Evolutionary conservation across 305 asterid genomes (phyloP).

Genomic region (Fraxinus dipetala): DNA sequence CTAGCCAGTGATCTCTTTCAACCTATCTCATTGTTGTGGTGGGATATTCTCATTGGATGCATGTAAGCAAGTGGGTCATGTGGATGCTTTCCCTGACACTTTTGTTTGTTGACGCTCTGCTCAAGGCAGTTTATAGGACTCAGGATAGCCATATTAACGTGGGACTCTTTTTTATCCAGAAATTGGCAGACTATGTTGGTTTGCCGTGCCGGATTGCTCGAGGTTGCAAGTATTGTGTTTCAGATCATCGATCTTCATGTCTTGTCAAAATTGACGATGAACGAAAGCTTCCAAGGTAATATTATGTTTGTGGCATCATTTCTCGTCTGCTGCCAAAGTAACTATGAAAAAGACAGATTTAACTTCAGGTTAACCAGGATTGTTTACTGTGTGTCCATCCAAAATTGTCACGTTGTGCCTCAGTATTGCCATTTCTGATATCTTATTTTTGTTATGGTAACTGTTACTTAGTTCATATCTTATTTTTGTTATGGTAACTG

Average conservation of each 20-base stretch:
- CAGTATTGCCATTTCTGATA: neutral
- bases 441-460: neutral
- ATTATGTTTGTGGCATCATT: conserved; percentile 4
- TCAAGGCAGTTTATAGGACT: neutral
- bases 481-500: neutral
- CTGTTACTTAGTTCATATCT: neutral
- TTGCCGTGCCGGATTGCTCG: conserved; percentile 95
- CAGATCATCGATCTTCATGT: conserved; percentile 91
- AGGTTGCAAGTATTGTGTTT: conserved; percentile 85
- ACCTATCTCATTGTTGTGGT: neutral
- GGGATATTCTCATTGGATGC: too few species aligned
- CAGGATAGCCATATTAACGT: conserved; percentile 13
- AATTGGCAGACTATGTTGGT: conserved; percentile 91
- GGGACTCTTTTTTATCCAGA: conserved; percentile 48
- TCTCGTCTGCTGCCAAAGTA: neutral
- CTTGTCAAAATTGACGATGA: conserved; percentile 77
- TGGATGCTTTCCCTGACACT: neutral
- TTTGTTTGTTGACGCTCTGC: neutral
- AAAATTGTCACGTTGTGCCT: neutral
- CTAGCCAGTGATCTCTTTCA: neutral
- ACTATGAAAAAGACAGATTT: neutral
- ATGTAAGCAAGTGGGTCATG: neutral
- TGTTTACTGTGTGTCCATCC: neutral
- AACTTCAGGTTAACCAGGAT: neutral
- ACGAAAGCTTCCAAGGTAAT: conserved; percentile 56